Evolutionary conservation across 2,329 filamentous ascomycete genomes (phyloP), one percentile per base, ranked within the genome.

Genomic region (Colletotrichum cordylinicola): DNA sequence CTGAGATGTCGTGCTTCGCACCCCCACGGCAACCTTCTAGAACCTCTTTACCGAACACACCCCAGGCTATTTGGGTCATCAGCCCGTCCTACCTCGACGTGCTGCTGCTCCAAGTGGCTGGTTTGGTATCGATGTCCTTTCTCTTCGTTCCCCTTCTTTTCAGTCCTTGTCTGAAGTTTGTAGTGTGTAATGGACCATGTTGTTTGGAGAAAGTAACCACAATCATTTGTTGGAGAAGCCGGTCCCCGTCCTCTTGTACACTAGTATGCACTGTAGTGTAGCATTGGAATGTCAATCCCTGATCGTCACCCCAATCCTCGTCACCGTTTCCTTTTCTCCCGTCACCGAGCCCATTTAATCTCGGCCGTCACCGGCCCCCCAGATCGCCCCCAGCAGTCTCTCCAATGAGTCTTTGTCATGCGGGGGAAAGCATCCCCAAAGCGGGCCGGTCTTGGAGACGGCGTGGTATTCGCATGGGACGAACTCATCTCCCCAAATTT

Each of bases 381-480:
- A 43, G 67, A 71, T 71, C 68, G 65, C 60, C 55, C 39, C 55
- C 52, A 37, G 48, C 18, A 55, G 24, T 52, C 55, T 24, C 29
- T 72, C 67, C 37, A 66, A 60, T 74, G 12, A 31, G 27, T 21
- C n/a, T 24, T 13, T 31, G 13, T 37, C 35, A 74, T 74, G 70
- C 65, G 74, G 74, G 73, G 74, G 35, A 65, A 13, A 18, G 37
- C 43, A 56, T 31, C n/a, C 29, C 56, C 37, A 56, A 35, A 62
- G 69, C 55, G 74, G 64, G 70, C 70, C 61, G 12, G 29, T 69
- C 64, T 52, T 55, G 64, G 70, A 58, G 64, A 55, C 35, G 58
- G 70, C 43, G 70, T 74, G 18, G 70, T 37, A 74, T 73, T 52
- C 65, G 74, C 48, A 74, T 69, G 70, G 74, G 74, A 76, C 24